Evolutionary conservation across 2,329 filamentous ascomycete species (phyloP).

Genomic region (Pseudomassariella vexata): DNA sequence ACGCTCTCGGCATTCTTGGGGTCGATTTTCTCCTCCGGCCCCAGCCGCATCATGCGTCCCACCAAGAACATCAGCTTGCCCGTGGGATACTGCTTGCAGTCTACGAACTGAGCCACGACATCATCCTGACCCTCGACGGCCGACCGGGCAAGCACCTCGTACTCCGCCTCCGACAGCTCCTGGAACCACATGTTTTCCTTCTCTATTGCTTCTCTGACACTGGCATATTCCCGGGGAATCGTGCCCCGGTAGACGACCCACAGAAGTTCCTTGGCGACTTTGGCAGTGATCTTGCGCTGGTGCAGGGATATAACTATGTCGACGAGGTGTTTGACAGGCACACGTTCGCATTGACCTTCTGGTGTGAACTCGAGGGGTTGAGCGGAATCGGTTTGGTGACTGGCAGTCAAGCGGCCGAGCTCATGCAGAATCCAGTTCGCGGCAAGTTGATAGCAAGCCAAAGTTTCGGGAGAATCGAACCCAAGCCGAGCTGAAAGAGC

Average conservation of each 20-base stretch:
- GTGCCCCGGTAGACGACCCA: constrained; percentile 45
- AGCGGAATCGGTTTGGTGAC: constrained; percentile 27
- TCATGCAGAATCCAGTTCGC: constrained; percentile 71
- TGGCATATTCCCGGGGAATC: constrained; percentile 27
- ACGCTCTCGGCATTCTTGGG: constrained; percentile 43
- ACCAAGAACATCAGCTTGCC: constrained; percentile 58
- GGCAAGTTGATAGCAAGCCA: constrained; percentile 38
- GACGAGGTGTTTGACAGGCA: constrained; percentile 41
- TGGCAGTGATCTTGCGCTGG: constrained; percentile 44
- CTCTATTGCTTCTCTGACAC: constrained; percentile 40
- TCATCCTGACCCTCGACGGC: constrained; percentile 40
- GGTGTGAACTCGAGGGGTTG: constrained; percentile 30
- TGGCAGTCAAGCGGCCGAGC: constrained; percentile 60
- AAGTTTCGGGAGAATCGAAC: constrained; percentile 15
- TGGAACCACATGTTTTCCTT: constrained; percentile 47
- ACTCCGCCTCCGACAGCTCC: constrained; percentile 42
- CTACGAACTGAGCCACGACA: constrained; percentile 38
- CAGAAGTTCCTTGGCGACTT: constrained; percentile 53
- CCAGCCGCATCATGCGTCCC: constrained; percentile 51
- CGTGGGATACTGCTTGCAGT: constrained; percentile 40
- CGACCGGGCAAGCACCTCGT: constrained; percentile 37
- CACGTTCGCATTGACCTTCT: constrained; percentile 39
- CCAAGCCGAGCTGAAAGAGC: constrained; percentile 24
- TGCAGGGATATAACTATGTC: constrained; percentile 45
- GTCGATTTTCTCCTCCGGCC: constrained; percentile 49